Percentiles rank a stretch among this genome's conserved stretches.
Evolutionary conservation across 345 rosid species (phyloP).

Genomic region (Aegle marmelos): DNA sequence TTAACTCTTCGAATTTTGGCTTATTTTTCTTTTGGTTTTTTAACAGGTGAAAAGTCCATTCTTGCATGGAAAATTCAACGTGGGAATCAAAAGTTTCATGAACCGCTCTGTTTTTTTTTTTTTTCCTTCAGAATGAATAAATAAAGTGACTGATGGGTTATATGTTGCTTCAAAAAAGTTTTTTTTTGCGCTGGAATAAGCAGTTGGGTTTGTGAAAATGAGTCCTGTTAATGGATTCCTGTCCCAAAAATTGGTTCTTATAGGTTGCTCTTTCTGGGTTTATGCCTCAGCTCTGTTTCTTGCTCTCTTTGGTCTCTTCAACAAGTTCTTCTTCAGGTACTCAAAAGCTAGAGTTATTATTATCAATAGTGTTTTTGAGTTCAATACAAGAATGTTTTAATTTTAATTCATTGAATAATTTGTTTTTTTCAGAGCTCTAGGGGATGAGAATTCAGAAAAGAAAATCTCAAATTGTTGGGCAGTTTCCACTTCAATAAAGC

Average conservation of each 20-base stretch:
- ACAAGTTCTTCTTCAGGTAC: constrained; percentile 40
- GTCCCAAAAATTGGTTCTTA: constrained; percentile 28
- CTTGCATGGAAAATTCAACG: constrained; percentile 37
- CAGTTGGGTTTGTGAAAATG: constrained; percentile 33
- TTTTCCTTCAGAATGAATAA: constrained; percentile 44
- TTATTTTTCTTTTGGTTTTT: constrained; percentile 16
- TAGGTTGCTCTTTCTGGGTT: constrained; percentile 39
- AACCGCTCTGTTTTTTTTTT: constrained; percentile 37
- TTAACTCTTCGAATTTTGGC: constrained; percentile 25
- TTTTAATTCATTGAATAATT: not conserved
- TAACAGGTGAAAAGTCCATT: constrained; percentile 61
- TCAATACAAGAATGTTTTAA: not conserved
- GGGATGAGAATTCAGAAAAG: constrained; percentile 14
- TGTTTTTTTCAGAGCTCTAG: constrained; percentile 28
- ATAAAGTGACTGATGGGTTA: constrained; percentile 19
- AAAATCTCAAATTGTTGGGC: constrained; percentile 19
- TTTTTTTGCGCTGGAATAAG: constrained; percentile 16
- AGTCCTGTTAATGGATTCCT: constrained; percentile 26
- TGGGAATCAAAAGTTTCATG: constrained; percentile 33
- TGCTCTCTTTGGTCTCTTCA: constrained; percentile 36
- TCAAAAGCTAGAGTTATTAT: not conserved
- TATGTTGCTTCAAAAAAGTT: constrained; percentile 27
- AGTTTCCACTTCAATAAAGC: constrained; percentile 8
- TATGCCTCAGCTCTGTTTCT: constrained; percentile 41
- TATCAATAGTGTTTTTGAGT: not conserved